Evolutionary conservation across 305 asterid species (phyloP), one percentile per base, ranked within the genome.

Genomic region (Fraxinus floribunda): DNA sequence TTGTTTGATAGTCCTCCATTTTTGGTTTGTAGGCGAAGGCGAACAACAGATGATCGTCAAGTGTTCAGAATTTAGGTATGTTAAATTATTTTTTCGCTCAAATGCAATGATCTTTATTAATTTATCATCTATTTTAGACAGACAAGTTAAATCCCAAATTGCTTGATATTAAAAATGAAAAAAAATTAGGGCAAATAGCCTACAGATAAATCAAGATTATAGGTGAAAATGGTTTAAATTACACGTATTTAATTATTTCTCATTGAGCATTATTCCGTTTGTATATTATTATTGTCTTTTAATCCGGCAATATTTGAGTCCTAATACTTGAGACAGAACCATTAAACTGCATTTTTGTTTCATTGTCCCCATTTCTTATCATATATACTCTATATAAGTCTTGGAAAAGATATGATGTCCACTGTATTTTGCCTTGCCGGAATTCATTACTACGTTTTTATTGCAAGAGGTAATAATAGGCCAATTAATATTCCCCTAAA

Each of bases 41-140:
- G 39, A 76, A 74, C 75, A 2, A 75, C 26, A 32, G 64, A 22
- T 26, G 39, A 16, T 68, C 39, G 41, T 16, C 66, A 49, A 38
- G 60, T 20, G 7, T 80, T 76, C 78, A 20, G 44, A 29, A 83
- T 79, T 78, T 66, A 79, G 92, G 90, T 83, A 83, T 62, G 81
- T 78, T 15, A 6, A 4, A 77, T 52, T 7, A 55, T 68, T 18
- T 41, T 71, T 11, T 29, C 41, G 8, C 74, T 75, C 79, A 5
- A 46, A 11, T 68, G 13, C 39, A n/a, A 39, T 74, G 39, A 32
- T n/a, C 18, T 35, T 39, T 57, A n/a, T 41, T 81, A 16, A 6
- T 16, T 22, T 78, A n/a, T 39, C 83, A 39, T 29, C 44, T 52
- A 62, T 84, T 85, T 81, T 72, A 32, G 26, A 46, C 10, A 38